Evolutionary conservation across 371 early-diverging fungal genomes (phyloP).

Genomic region (Synchytrium microbalum): DNA sequence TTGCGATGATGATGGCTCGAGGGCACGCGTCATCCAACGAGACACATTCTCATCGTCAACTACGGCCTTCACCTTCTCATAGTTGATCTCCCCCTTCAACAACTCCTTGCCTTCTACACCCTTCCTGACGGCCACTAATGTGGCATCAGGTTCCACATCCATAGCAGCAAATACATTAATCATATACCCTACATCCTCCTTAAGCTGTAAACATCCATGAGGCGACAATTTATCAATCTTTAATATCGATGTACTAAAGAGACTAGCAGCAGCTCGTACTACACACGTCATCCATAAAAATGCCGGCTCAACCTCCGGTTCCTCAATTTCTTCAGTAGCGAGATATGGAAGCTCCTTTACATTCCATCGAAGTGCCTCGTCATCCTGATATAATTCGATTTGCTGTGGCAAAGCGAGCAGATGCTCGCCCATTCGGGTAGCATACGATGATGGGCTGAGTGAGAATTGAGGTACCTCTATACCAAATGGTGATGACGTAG

Average conservation of each 20-base stretch:
- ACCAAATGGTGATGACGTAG: constrained; percentile 12
- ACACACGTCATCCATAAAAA: constrained; percentile 63
- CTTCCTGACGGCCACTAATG: background rate
- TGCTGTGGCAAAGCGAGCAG: constrained; percentile 60
- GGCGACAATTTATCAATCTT: constrained; percentile 33
- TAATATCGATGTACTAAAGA: constrained; percentile 30
- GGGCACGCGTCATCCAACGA: no score
- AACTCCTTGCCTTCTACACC: no score
- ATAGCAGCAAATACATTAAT: constrained; percentile 53
- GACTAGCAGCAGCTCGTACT: constrained; percentile 48
- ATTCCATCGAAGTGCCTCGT: constrained; percentile 42
- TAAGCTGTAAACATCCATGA: constrained; percentile 46
- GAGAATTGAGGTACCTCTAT: constrained; percentile 48
- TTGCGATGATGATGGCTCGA: no score
- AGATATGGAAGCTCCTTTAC: constrained; percentile 51
- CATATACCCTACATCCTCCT: constrained; percentile 54
- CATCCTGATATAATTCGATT: constrained; percentile 57
- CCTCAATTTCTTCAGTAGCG: constrained; percentile 17
- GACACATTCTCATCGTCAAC: no score
- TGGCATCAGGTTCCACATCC: constrained; percentile 42
- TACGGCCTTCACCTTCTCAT: no score
- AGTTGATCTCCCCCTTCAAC: no score
- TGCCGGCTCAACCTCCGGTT: constrained; percentile 35
- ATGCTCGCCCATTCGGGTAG: constrained; percentile 60
- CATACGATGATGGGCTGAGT: constrained; percentile 54